Evolutionary conservation across 768 basidiomycete genomes (phyloP).

Genomic region (Psilocybe tampanensis): DNA sequence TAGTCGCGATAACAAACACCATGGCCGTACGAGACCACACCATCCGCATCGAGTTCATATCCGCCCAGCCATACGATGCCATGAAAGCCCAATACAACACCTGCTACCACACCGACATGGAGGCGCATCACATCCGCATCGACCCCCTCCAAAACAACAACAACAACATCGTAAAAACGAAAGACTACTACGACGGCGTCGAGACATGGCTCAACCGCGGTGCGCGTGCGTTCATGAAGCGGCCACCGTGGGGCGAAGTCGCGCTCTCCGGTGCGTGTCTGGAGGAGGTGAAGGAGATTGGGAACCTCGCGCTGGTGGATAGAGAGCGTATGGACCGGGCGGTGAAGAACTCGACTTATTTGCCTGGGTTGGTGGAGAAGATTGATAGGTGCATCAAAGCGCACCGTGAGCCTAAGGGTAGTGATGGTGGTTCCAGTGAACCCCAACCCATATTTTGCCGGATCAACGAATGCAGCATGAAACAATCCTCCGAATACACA

Average conservation of each 20-base stretch:
- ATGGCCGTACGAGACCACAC: not conserved
- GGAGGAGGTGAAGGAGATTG: not conserved
- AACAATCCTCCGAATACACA: not conserved
- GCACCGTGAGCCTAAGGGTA: not conserved
- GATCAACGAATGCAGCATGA: not conserved
- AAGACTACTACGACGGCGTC: not conserved
- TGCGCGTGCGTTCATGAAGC: not conserved
- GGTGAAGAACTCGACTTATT: not conserved
- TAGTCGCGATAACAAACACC: too few relatives aligned
- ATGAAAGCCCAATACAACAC: not conserved
- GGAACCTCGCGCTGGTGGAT: not conserved
- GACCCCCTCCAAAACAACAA: too few relatives aligned
- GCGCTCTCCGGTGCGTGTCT: not conserved
- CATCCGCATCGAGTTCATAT: not conserved
- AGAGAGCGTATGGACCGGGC: not conserved
- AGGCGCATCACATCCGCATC: too few relatives aligned
- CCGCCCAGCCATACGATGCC: not conserved
- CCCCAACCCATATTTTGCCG: not conserved
- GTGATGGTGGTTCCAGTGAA: not conserved
- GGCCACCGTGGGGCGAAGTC: not conserved
- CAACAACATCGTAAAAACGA: not conserved
- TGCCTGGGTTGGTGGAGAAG: not conserved
- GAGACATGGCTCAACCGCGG: not conserved
- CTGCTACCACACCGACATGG: not conserved
- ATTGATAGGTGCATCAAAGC: not conserved